A percentile compares a stretch with the other conserved stretches of the same genome.
Evolutionary conservation across 1,139 yeast genomes (phyloP).

Genomic region (Saccharomyces hybrid): DNA sequence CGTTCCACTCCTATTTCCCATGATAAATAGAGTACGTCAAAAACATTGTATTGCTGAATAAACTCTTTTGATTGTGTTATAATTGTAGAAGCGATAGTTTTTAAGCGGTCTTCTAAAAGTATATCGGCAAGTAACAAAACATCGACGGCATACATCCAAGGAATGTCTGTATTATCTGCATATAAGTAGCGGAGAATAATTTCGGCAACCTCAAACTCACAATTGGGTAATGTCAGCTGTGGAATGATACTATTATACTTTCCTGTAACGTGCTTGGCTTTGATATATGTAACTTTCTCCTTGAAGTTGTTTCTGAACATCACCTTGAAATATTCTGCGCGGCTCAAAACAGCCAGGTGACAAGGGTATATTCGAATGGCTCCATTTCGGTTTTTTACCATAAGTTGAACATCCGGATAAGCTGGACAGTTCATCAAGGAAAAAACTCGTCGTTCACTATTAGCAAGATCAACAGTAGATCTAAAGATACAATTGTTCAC

Average conservation of each 20-base stretch:
- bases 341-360: constrained; percentile 51
- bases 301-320: constrained; percentile 50
- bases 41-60: constrained; percentile 36
- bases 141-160: constrained; percentile 45
- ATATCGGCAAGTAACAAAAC: constrained; percentile 56
- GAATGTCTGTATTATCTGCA: constrained; percentile 51
- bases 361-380: constrained; percentile 44
- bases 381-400: constrained; percentile 31
- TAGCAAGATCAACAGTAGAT: constrained; percentile 14
- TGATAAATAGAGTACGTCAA: constrained; percentile 52
- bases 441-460: not conserved
- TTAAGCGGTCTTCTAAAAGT: constrained; percentile 53
- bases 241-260: constrained; percentile 24
- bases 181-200: constrained; percentile 51
- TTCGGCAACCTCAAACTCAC: constrained; percentile 42
- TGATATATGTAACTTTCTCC: constrained; percentile 31
- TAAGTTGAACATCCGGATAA: constrained; percentile 45
- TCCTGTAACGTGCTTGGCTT: constrained; percentile 9
- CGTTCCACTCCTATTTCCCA: constrained; percentile 65
- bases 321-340: constrained; percentile 59
- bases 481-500: constrained; percentile 37
- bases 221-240: constrained; percentile 35
- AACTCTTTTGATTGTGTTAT: constrained; percentile 39
- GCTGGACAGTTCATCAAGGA: constrained; percentile 21
- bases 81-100: constrained; percentile 56